Percentiles rank a stretch among this genome's conserved stretches.
These are phyloP conservation scores for Neurospora terricola DNA, from an alignment of 495 filamentous ascomycete genomes.

Conservation along the genomic window DNA sequence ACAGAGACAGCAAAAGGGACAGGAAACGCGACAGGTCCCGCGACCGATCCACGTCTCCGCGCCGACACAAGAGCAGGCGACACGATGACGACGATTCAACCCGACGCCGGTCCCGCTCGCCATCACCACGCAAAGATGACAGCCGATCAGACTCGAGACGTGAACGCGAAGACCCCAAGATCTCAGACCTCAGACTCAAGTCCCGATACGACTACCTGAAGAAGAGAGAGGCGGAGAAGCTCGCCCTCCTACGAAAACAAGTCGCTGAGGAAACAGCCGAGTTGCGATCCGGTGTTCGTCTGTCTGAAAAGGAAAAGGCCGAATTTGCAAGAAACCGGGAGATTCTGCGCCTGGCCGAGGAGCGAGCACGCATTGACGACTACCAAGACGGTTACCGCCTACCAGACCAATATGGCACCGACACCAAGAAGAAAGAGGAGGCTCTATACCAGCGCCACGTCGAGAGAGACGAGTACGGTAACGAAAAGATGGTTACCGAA, in stretches of 20 bases:
- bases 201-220: constrained; percentile 89
- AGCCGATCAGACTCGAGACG: background rate
- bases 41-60: constrained; percentile 23
- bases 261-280: constrained; percentile 87
- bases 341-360: constrained; percentile 77
- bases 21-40: constrained; percentile 38
- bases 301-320: constrained; percentile 72
- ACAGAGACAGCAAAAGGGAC: constrained; percentile 38
- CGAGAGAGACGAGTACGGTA: constrained; percentile 75
- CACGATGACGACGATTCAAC: constrained; percentile 18
- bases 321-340: constrained; percentile 89
- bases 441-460: constrained; percentile 87
- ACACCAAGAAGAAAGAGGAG: constrained; percentile 81
- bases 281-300: constrained; percentile 60
- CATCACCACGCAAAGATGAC: constrained; percentile 8
- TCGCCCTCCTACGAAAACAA: constrained; percentile 78
- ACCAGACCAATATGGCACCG: constrained; percentile 89
- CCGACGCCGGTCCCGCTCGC: constrained; percentile 15
- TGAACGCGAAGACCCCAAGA: constrained; percentile 33
- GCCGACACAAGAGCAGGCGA: constrained; percentile 21
- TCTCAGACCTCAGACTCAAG: constrained; percentile 68
- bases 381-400: constrained; percentile 88
- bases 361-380: constrained; percentile 80
- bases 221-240: constrained; percentile 78
- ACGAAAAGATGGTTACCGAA: constrained; percentile 86